These are phyloP conservation scores for Xerocomus brunneocitrinus DNA, from an alignment of 768 basidiomycete species.

Conservation along the genomic window DNA sequence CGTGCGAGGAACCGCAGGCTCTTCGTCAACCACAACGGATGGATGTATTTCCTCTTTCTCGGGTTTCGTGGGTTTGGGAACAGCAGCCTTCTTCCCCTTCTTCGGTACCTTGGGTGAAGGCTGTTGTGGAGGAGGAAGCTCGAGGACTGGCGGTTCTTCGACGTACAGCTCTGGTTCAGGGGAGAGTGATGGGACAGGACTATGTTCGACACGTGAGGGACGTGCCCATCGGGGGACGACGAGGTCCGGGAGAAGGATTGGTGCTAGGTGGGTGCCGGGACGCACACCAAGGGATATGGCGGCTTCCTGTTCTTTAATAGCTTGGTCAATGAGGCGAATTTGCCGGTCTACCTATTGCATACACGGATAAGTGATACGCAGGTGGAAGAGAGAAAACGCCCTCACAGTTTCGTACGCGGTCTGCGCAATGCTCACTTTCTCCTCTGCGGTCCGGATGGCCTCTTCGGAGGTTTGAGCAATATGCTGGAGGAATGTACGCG, in stretches of 20 bases:
- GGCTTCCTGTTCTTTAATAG: constrained; percentile 58
- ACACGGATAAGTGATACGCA: background rate
- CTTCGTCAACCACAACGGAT: constrained; percentile 8
- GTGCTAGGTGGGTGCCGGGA: constrained; percentile 49
- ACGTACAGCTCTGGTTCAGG: constrained; percentile 24
- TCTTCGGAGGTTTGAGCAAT: constrained; percentile 61
- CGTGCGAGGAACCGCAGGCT: constrained; percentile 12
- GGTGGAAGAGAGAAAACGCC: background rate
- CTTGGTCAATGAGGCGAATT: constrained; percentile 71
- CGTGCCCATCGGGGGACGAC: constrained; percentile 51
- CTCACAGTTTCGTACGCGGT: constrained; percentile 67
- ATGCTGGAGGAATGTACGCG: constrained; percentile 49
- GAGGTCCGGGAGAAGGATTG: constrained; percentile 59
- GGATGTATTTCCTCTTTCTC: constrained; percentile 18
- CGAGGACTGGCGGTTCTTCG: constrained; percentile 12
- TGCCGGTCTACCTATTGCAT: constrained; percentile 67
- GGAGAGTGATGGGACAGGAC: constrained; percentile 37
- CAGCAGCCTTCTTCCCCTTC: constrained; percentile 22
- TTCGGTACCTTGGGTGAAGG: constrained; percentile 16
- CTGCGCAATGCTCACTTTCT: constrained; percentile 73
- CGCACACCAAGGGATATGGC: constrained; percentile 50
- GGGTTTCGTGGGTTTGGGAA: constrained; percentile 7
- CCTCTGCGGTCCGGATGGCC: constrained; percentile 59
- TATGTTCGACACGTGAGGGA: constrained; percentile 39
- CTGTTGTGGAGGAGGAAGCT: constrained; percentile 7